phyloP scores from a whole-genome alignment of 2,329 filamentous ascomycete species.

The Fusarium brevicatenulatum region DNA sequence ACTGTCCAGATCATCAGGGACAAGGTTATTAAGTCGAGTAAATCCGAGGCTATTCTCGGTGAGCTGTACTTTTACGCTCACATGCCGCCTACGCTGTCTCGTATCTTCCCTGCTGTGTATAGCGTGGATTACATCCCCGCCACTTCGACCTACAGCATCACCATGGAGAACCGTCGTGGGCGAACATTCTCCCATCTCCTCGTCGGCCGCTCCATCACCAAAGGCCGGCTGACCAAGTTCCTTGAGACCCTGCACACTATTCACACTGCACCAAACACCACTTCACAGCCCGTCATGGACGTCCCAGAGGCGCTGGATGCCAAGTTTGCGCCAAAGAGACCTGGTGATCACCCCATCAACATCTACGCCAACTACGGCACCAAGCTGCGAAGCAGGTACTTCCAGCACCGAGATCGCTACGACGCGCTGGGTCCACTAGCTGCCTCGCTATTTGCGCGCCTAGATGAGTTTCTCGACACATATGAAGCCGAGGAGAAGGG shows the following conservation, averaged over 20 bases:
- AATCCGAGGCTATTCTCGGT: neutral
- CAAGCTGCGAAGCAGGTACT: neutral
- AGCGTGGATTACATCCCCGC: neutral
- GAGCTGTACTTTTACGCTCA: neutral
- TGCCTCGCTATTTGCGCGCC: neutral
- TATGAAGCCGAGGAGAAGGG: slow-evolving; percentile 1
- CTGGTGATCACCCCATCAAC: neutral
- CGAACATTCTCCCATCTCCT: neutral
- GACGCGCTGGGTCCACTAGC: neutral
- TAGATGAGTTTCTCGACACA: neutral
- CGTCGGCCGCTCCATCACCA: neutral
- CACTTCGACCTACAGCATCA: neutral
- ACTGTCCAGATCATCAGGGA: neutral
- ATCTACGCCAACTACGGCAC: neutral
- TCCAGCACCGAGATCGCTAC: neutral
- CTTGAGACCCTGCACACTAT: neutral
- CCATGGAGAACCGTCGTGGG: neutral
- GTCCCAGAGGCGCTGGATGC: neutral
- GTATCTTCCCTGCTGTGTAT: neutral
- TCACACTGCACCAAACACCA: neutral
- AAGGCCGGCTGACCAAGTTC: neutral
- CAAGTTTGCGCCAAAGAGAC: neutral
- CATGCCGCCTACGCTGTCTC: neutral
- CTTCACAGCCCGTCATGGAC: neutral
- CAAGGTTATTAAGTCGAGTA: neutral